Base-by-base conservation (phyloP, 2,329 filamentous ascomycete species). In the Fusarium proliferatum region DNA sequence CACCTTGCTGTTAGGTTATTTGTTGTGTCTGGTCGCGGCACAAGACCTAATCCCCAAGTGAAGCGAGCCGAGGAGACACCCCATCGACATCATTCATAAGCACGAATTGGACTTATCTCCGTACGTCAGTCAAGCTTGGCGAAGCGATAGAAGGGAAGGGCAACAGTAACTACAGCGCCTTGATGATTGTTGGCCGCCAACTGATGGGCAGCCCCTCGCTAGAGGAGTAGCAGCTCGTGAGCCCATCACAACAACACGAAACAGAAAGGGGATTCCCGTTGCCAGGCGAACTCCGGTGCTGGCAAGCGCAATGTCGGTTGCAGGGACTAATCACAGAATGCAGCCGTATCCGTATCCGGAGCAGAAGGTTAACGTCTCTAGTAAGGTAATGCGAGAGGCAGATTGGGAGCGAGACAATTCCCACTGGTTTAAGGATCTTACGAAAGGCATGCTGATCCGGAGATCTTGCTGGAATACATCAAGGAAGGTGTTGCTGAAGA, bases 131-230 rank as follows among this genome's bases (percentile, higher is more conserved):
- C 26, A 26, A 26, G 5, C 10, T 33, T n/a, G 21, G 10, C 7
- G 0, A n/a, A n/a, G 9, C 2, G 2, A 11, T 12, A 6, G 0
- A 17, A 17, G 9, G 28, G 7, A n/a, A n/a, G 3, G 28, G 7
- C 7, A 12, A 12, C 6, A 26, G 26, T 26, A 26, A 26, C 26
- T 12, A 30, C 28, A n/a, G n/a, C 15, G 10, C 9, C 9, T 7
- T 33, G 2, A 49, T n/a, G 46, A n/a, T n/a, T 17, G 10, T n/a
- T 15, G 9, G 15, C 10, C 2, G 15, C 6, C 15, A 30, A 9
- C 46, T 3, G 28, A n/a, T n/a, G 7, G 26, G 26, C 26, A 26
- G 26, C 5, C 26, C 26, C 26, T 26, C 26, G 26, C 5, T 26
- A 26, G 26, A 26, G 26, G 26, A 26, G 26, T 26, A 26, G 26